Evolutionary conservation across 352 stramenopile genomes (phyloP).

Genomic region (Globisporangium uncinulatum): DNA sequence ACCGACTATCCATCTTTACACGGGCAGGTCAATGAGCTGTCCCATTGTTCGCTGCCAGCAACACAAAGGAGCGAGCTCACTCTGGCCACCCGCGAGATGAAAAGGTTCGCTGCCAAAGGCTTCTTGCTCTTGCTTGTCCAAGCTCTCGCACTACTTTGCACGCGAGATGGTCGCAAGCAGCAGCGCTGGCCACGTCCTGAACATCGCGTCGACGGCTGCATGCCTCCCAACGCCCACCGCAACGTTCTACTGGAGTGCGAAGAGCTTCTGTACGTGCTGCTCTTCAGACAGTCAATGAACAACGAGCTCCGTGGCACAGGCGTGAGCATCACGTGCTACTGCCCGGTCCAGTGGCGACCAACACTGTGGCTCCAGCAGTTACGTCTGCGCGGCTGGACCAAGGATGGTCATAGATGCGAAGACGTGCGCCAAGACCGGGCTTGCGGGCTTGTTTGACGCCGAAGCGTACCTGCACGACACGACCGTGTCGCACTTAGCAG

Average conservation of each 20-base stretch:
- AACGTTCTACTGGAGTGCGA: constrained; percentile 64
- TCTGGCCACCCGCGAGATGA: no score
- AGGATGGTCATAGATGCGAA: constrained; percentile 16
- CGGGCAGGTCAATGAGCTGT: no score
- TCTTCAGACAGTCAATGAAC: constrained; percentile 62
- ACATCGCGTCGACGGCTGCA: constrained; percentile 57
- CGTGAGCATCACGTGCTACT: constrained; percentile 65
- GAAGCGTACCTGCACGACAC: constrained; percentile 41
- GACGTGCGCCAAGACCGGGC: constrained; percentile 8
- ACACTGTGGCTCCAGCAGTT: constrained; percentile 14
- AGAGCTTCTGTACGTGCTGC: constrained; percentile 62
- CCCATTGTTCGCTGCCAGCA: no score
- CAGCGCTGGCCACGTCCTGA: constrained; percentile 66
- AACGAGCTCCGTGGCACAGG: constrained; percentile 60
- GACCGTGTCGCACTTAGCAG: no score
- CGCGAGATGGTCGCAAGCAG: constrained; percentile 63
- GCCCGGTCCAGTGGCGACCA: constrained; percentile 54
- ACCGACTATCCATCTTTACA: no score
- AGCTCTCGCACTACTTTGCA: constrained; percentile 51
- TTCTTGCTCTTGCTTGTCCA: constrained; percentile 36
- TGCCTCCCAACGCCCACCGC: constrained; percentile 44
- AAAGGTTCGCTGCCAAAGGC: no score
- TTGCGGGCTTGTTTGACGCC: constrained; percentile 15
- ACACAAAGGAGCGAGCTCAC: no score
- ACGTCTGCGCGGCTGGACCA: constrained; percentile 20